phyloP scores from a whole-genome alignment of 208 protist genomes.

The Trypanosoma vivax region DNA sequence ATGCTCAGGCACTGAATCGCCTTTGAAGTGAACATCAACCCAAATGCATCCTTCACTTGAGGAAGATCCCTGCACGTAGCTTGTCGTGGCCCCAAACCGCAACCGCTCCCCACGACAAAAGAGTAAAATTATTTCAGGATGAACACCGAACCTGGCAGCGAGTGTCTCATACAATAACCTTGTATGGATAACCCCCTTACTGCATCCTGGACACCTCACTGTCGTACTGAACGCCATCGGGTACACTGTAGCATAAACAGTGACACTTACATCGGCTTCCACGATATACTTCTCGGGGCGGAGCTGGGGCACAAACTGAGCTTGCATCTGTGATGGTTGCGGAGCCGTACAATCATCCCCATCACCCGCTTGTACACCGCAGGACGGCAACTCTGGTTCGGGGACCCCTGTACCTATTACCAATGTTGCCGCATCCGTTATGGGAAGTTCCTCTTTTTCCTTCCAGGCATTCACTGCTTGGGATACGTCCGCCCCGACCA shows the following conservation, averaged over 20 bases:
- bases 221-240: slow-evolving; percentile 17
- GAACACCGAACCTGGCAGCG: slow-evolving; percentile 35
- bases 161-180: slow-evolving; percentile 52
- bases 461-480: not conserved
- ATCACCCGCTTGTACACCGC: slow-evolving; percentile 9
- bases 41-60: slow-evolving; percentile 12
- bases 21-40: slow-evolving; percentile 15
- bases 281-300: slow-evolving; percentile 2
- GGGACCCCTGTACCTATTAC: not conserved
- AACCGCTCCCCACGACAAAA: slow-evolving; percentile 48
- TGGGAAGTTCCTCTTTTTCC: slow-evolving; percentile 6
- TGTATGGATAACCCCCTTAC: slow-evolving; percentile 3
- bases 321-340: not conserved
- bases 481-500: slow-evolving; percentile 24
- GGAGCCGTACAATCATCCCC: not conserved
- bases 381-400: slow-evolving; percentile 10
- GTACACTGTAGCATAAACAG: slow-evolving; percentile 18
- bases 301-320: not conserved
- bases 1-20: slow-evolving; percentile 39
- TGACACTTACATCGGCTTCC: slow-evolving; percentile 11
- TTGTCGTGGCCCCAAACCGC: slow-evolving; percentile 51
- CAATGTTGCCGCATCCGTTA: not conserved
- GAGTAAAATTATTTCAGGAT: slow-evolving; percentile 58
- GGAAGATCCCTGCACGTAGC: slow-evolving; percentile 34
- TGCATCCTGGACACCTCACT: slow-evolving; percentile 7